Evolutionary conservation across 2,329 filamentous ascomycete species (phyloP), one percentile per base, ranked within the genome.

Genomic region (Aspergillus fijiensis): DNA sequence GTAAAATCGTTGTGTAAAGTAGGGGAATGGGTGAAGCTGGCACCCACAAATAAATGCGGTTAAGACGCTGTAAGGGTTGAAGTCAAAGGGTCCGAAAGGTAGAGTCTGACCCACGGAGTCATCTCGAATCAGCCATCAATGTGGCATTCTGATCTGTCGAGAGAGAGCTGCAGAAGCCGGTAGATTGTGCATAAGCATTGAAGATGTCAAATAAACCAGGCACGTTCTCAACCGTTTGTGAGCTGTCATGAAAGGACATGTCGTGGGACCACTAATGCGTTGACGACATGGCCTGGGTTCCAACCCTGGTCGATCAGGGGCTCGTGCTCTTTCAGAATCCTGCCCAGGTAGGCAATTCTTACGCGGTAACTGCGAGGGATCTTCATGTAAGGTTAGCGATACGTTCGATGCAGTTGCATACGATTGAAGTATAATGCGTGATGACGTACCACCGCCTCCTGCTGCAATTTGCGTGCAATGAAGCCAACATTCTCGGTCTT

Each of bases 261-360:
- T 6, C 64, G 65, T 5, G 65, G 48, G 31, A 79, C 87, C 56
- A 95, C 85, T 60, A 95, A 80, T 23, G 89, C 92, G 72, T 93
- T 95, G 57, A 96, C 78, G 35, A 95, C 81, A 70, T 95, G 84
- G 39, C 87, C 89, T 62, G 84, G 82, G 67, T 87, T 85, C 90
- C 91, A 96, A 52, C 89, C 89, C 67, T 95, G 89, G 3, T 84
- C 82, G 49, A 80, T 75, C 19, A 96, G 75, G 0, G 88, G 82
- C 21, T 84, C 73, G 57, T 82, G 82, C 64, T 94, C 90, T 65
- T 87, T 87, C 50, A 96, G 82, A 54, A 93, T 85, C 72, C 87
- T 91, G 66, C 93, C 93, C 75, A 95, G 83, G 73, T 96, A 96
- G 21, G 87, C 88, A 60, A 96, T 84, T 57, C 86, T 86, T 54